phyloP scores from a whole-genome alignment of 176 grass and related monocot genomes.

The Tillandsia fasciculata region DNA sequence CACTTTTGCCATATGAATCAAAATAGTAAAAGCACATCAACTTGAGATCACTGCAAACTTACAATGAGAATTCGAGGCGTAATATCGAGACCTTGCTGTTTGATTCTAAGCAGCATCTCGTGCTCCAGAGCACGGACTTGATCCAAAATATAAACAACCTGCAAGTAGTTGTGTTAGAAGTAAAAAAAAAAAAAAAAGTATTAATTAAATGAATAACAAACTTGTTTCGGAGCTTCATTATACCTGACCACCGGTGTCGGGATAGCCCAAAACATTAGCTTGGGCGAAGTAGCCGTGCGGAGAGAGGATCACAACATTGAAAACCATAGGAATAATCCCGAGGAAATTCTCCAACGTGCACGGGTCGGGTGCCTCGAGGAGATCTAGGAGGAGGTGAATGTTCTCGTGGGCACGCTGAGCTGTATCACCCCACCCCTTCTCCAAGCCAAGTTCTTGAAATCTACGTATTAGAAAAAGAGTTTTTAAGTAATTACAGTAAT shows the following conservation, averaged over 20 bases:
- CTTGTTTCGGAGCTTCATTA: not conserved
- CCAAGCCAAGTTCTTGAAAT: constrained; percentile 94
- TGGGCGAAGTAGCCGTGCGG: constrained; percentile 96
- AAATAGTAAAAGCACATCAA: no score
- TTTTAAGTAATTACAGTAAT: constrained; percentile 5
- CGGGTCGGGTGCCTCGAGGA: constrained; percentile 94
- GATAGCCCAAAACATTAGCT: constrained; percentile 99
- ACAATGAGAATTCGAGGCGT: constrained; percentile 96
- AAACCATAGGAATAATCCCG: constrained; percentile 90
- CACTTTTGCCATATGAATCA: no score
- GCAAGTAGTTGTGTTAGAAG: not conserved
- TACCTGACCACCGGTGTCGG: constrained; percentile 99
- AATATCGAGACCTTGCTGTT: constrained; percentile 90
- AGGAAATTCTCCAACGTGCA: constrained; percentile 91
- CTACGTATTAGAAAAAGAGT: constrained; percentile 21
- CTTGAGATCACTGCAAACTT: constrained; percentile 19
- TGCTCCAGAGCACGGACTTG: constrained; percentile 98
- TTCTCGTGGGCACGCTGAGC: constrained; percentile 65
- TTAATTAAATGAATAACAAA: not conserved
- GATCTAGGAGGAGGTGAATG: constrained; percentile 92
- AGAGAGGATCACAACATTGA: constrained; percentile 93
- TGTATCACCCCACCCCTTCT: constrained; percentile 96
- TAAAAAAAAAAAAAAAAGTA: constrained; percentile 3
- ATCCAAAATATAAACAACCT: constrained; percentile 99
- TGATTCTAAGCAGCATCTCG: constrained; percentile 95